Evolutionary conservation across 225 moss, liverwort and hornwort genomes (phyloP).

Genomic region (Physcomitrellopsis africana): DNA sequence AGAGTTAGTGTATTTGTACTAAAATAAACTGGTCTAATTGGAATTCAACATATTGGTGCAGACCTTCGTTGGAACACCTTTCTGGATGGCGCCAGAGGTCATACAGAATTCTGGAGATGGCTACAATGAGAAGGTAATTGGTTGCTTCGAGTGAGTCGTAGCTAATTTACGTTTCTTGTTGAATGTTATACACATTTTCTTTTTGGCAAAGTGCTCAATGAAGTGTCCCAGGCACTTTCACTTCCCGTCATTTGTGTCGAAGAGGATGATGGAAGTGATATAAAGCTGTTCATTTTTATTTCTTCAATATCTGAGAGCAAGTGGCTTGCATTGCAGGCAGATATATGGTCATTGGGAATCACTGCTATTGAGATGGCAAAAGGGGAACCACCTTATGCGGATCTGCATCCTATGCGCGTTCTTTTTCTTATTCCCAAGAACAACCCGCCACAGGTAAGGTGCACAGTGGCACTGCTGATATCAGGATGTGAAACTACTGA

Average conservation of each 20-base stretch:
- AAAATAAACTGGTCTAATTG: constrained; percentile 12
- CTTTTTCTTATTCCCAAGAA: constrained; percentile 83
- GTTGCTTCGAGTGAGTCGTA: not conserved
- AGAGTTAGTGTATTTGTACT: not conserved
- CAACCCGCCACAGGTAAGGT: constrained; percentile 62
- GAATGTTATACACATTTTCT: not conserved
- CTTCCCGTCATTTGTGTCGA: constrained; percentile 8
- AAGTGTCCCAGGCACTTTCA: not conserved
- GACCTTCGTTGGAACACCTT: constrained; percentile 90
- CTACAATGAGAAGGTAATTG: constrained; percentile 76
- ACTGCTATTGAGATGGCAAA: constrained; percentile 91
- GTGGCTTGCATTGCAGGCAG: constrained; percentile 58
- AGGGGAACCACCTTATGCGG: constrained; percentile 84
- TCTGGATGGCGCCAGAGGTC: constrained; percentile 93
- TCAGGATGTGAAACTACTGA: not conserved
- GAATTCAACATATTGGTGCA: constrained; percentile 38
- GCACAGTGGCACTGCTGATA: not conserved
- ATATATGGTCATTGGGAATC: constrained; percentile 84
- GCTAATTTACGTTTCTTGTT: not conserved
- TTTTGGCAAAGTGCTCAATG: not conserved
- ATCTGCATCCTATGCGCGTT: constrained; percentile 88
- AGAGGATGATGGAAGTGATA: not conserved
- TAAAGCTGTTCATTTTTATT: constrained; percentile 6
- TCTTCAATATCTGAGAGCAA: constrained; percentile 17
- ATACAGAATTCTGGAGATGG: constrained; percentile 84